Conservation (phyloP, 305 asterid species). For the Petunia hybrid region DNA sequence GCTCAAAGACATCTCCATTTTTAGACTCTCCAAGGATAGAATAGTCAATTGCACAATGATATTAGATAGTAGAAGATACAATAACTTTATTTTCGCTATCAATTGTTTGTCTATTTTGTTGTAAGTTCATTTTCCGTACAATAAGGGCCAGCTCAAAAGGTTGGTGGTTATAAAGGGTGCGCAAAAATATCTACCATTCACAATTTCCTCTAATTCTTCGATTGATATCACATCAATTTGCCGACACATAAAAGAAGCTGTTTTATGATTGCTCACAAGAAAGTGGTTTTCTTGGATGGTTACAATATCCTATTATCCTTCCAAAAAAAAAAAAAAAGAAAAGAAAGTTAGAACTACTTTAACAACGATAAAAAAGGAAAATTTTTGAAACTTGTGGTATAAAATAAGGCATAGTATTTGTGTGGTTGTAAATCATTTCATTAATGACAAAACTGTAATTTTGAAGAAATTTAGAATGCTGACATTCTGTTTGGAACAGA, state of each 20-base stretch:
- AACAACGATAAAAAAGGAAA: no score
- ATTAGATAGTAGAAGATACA: background rate
- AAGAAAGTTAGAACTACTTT: no score
- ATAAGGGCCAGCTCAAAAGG: slow-evolving; percentile 13
- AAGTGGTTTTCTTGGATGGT: background rate
- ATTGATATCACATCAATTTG: slow-evolving; percentile 20
- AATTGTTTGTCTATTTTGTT: background rate
- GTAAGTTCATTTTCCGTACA: background rate
- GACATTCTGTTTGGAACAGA: no score
- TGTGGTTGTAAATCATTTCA: no score
- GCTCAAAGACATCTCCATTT: background rate
- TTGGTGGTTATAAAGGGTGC: background rate
- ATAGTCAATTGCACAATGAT: slow-evolving; percentile 1
- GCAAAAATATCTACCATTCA: slow-evolving; percentile 26
- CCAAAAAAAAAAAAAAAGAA: no score
- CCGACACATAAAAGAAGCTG: slow-evolving; percentile 29
- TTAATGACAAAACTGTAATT: no score
- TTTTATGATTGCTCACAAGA: background rate
- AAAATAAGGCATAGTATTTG: no score
- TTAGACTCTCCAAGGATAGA: background rate
- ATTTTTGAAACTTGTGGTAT: no score
- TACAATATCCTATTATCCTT: background rate
- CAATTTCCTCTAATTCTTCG: background rate
- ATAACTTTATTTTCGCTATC: background rate
- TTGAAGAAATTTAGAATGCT: no score